Evolutionary conservation across 2,329 filamentous ascomycete genomes (phyloP), one percentile per base, ranked within the genome.

Genomic region (Colletotrichum sublineola): DNA sequence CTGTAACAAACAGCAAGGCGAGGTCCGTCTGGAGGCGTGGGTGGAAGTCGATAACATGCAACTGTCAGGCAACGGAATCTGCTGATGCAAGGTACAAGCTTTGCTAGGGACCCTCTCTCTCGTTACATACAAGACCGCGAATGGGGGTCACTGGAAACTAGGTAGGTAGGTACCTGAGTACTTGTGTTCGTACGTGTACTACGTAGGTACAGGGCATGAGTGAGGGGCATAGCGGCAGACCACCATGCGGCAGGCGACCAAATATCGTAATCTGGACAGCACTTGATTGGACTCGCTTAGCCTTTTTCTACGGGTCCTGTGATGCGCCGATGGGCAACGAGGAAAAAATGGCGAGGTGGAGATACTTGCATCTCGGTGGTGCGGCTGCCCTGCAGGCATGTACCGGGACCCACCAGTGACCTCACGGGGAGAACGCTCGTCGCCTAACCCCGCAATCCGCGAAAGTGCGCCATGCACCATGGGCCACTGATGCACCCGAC

Each of bases 361-460:
- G 61, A 65, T 67, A 73, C 67, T 67, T 71, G 57, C 42, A 58
- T 68, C 44, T 60, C 52, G 53, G 68, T 63, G 68, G 55, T 24
- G 42, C 42, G 68, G 50, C 38, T 64, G 46, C 60, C 44, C 46
- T 72, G 66, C 66, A 61, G 58, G 40, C 60, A 69, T 53, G 68
- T 73, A 73, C 71, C 67, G 71, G 68, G 67, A 63, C 67, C 71
- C 71, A 71, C 62, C 61, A 52, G 71, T 73, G 71, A 73, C 71
- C 71, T 73, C 71, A 66, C 67, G 50, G 71, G 60, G 46, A 48
- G 52, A 68, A 63, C 58, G 56, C 62, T 67, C 33, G 55, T 56
- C 15, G 33, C 50, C 68, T 72, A 74, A 76, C 78, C 78, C 77
- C 78, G 77, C 77, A 78, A 75, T 77, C 72, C 67, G 74, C 71